Conservation (phyloP, 208 protist genomes). For the Trypanosoma melophagium region DNA sequence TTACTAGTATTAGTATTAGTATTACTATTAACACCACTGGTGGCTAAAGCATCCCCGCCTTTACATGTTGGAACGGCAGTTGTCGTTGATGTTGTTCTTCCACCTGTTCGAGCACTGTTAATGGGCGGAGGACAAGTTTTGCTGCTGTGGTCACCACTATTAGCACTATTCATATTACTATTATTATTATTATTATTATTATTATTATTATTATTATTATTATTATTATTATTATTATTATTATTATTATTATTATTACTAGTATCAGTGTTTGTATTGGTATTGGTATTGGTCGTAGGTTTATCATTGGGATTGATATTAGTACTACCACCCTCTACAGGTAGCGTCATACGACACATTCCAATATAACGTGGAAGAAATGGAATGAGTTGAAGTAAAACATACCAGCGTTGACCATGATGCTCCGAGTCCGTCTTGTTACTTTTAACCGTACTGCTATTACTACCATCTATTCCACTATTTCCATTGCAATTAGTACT, state of each 20-base stretch:
- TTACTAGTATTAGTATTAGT: background rate
- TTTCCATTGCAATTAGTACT: background rate
- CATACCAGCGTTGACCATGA: slow-evolving; percentile 23
- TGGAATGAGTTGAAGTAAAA: slow-evolving; percentile 52
- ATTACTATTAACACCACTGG: background rate
- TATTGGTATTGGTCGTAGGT: background rate
- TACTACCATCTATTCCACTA: slow-evolving; percentile 5
- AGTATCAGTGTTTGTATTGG: too few relatives aligned
- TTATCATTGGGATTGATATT: background rate
- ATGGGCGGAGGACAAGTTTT: background rate
- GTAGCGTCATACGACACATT: slow-evolving; percentile 41
- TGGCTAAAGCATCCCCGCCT: slow-evolving; percentile 1
- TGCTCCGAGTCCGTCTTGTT: background rate
- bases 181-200: too few relatives aligned
- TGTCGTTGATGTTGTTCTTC: background rate
- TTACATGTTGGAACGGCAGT: too few relatives aligned
- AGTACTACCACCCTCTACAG: background rate
- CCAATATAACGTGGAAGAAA: slow-evolving; percentile 77
- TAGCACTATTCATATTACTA: too few relatives aligned
- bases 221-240: too few relatives aligned
- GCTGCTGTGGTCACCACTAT: too few relatives aligned
- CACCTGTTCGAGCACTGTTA: background rate
- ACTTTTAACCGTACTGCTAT: background rate
- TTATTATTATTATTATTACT: too few relatives aligned
- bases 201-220: too few relatives aligned